Percentiles rank a stretch among this genome's conserved stretches.
These are phyloP conservation scores for Copromyces sp. DNA, from an alignment of 495 filamentous ascomycete species.

Conservation along the genomic window DNA sequence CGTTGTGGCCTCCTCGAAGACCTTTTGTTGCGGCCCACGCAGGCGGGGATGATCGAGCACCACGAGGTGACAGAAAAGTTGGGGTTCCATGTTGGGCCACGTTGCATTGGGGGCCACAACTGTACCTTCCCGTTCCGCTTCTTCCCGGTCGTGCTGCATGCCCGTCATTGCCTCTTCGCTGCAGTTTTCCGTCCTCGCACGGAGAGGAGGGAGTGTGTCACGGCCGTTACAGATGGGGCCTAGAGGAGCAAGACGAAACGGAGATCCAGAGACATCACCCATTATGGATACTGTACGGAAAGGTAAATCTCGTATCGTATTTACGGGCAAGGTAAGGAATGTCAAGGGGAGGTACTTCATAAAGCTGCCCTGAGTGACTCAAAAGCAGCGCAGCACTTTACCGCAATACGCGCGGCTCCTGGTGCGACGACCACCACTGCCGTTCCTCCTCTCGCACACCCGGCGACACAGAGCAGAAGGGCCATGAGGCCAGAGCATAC, in stretches of 20 bases:
- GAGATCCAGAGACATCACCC: not conserved
- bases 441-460: not conserved
- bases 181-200: conserved; percentile 1
- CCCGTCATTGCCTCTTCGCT: conserved; percentile 18
- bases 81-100: conserved; percentile 14
- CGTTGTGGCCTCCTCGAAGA: not conserved
- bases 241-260: not conserved
- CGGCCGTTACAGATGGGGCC: too few species aligned
- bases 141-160: conserved; percentile 15
- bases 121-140: conserved; percentile 19
- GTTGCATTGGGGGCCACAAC: conserved; percentile 16
- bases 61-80: not conserved
- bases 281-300: not conserved
- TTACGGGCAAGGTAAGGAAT: not conserved
- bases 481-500: not conserved
- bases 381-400: not conserved
- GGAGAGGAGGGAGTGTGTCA: not conserved
- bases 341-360: not conserved
- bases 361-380: not conserved
- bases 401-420: not conserved
- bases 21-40: not conserved
- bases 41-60: not conserved
- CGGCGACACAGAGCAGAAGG: not conserved
- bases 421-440: not conserved
- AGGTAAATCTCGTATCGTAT: not conserved